Conservation (phyloP, 495 filamentous ascomycete species). For the Geopyxis carbonaria region DNA sequence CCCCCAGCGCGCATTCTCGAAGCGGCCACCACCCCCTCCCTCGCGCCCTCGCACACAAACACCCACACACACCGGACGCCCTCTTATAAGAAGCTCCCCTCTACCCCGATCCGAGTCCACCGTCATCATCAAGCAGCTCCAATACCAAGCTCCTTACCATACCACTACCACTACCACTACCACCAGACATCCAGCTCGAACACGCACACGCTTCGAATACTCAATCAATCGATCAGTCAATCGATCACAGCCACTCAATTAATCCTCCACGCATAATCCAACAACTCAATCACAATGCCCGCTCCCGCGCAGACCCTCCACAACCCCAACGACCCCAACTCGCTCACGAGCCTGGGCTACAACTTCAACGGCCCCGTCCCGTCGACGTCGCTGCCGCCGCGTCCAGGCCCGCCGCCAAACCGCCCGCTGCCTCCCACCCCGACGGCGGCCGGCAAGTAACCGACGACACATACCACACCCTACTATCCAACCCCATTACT, state of each 20-base stretch:
- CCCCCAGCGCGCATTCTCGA: no score
- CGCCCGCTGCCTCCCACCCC: slow-evolving; percentile 26
- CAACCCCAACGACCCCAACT: slow-evolving; percentile 26
- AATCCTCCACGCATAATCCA: not conserved
- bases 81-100: not conserved
- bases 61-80: no score
- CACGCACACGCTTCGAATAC: not conserved
- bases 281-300: slow-evolving; percentile 19
- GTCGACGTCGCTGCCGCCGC: slow-evolving; percentile 17
- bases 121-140: not conserved
- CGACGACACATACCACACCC: no score
- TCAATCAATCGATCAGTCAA: not conserved
- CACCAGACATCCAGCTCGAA: not conserved
- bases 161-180: slow-evolving; percentile 2
- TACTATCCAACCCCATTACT: no score
- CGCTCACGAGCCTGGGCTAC: slow-evolving; percentile 24
- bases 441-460: not conserved
- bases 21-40: no score
- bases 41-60: no score
- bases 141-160: not conserved
- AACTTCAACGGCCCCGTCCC: slow-evolving; percentile 26
- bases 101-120: not conserved
- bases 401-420: slow-evolving; percentile 24
- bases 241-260: not conserved
- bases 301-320: slow-evolving; percentile 23